Conservation (phyloP, 2,329 filamentous ascomycete genomes). For the Cladosporium austrohemisphaericum region DNA sequence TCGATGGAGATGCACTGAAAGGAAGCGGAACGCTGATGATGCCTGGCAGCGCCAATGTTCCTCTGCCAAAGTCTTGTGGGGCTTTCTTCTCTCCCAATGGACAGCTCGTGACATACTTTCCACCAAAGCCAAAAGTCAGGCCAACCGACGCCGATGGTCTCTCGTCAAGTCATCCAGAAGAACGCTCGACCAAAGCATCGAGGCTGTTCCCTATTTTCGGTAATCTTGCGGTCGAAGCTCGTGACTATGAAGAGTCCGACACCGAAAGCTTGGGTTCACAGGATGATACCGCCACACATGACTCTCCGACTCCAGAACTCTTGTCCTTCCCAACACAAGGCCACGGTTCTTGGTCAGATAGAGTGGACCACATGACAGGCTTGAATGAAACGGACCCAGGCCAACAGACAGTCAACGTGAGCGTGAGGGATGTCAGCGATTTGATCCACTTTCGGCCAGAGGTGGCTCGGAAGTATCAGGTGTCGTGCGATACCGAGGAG, state of each 20-base stretch:
- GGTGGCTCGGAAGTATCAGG: constrained; percentile 74
- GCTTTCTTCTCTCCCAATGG: constrained; percentile 57
- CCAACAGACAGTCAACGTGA: constrained; percentile 64
- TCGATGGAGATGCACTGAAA: constrained; percentile 31
- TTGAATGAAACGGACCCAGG: constrained; percentile 18
- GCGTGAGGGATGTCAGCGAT: constrained; percentile 66
- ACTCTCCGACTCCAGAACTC: background rate
- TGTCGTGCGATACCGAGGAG: constrained; percentile 68
- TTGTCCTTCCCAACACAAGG: background rate
- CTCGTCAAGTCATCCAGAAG: constrained; percentile 34
- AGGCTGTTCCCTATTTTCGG: constrained; percentile 30
- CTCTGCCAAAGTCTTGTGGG: constrained; percentile 56
- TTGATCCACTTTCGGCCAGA: constrained; percentile 74
- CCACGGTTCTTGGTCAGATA: constrained; percentile 18
- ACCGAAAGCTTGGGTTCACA: constrained; percentile 12
- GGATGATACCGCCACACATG: background rate
- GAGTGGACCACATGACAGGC: constrained; percentile 13
- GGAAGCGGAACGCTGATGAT: constrained; percentile 49
- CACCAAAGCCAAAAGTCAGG: constrained; percentile 44
- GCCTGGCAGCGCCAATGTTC: constrained; percentile 62
- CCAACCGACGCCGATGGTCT: constrained; percentile 45
- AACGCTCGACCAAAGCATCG: constrained; percentile 14
- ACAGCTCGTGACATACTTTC: constrained; percentile 56
- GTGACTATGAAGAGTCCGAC: constrained; percentile 19
- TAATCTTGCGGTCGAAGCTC: constrained; percentile 22